phyloP scores from a whole-genome alignment of 352 stramenopile genomes.

The Albugo laibachii region DNA sequence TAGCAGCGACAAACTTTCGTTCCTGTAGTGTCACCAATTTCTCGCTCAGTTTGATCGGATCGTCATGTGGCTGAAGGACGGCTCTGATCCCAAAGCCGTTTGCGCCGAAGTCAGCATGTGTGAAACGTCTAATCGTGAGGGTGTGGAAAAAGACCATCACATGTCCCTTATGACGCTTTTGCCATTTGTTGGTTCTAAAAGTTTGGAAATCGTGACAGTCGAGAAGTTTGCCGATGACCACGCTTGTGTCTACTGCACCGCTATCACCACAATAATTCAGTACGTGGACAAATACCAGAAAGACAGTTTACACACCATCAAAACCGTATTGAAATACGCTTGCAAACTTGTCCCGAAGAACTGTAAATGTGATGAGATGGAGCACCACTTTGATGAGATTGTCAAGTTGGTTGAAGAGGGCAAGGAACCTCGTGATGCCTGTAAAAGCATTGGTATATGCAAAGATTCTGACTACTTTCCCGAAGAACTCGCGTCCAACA shows the following conservation, averaged over 20 bases:
- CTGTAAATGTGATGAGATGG: constrained; percentile 24
- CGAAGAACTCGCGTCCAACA: constrained; percentile 7
- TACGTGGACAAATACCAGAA: constrained; percentile 19
- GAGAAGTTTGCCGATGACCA: constrained; percentile 4
- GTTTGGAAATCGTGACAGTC: neutral
- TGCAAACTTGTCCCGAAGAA: constrained; percentile 20
- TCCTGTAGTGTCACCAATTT: constrained; percentile 34
- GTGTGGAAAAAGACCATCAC: neutral
- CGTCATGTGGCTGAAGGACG: constrained; percentile 54
- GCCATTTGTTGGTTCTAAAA: neutral
- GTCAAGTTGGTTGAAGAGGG: constrained; percentile 28
- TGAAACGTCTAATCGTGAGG: neutral
- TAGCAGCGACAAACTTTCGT: neutral
- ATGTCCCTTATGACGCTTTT: neutral
- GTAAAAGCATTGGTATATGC: constrained; percentile 19
- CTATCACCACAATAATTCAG: constrained; percentile 17
- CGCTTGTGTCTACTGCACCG: constrained; percentile 28
- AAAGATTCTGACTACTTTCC: constrained; percentile 2
- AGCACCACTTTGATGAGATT: constrained; percentile 36
- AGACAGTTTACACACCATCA: constrained; percentile 19
- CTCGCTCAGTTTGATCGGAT: constrained; percentile 55
- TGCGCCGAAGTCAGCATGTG: constrained; percentile 48
- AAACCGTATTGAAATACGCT: constrained; percentile 16
- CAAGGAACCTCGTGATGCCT: constrained; percentile 23
- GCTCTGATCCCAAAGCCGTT: constrained; percentile 33